phyloP scores from a whole-genome alignment of 129 eudicot genomes.

The Chrysanthemum seticuspe region DNA sequence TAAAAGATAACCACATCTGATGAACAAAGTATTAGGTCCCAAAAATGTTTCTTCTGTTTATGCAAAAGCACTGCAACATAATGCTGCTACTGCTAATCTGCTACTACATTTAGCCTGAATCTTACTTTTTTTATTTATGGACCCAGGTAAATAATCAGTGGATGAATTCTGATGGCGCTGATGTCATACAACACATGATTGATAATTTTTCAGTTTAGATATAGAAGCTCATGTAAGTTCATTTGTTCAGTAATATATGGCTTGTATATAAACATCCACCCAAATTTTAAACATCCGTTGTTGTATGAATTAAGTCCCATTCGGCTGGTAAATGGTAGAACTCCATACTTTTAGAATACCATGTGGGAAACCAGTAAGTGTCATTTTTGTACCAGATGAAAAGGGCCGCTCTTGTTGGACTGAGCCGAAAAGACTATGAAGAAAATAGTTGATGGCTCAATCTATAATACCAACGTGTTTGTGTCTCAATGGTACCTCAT shows the following conservation, averaged over 20 bases:
- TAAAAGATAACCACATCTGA: neutral
- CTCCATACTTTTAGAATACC: too few relatives aligned
- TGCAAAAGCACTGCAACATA: constrained; percentile 1
- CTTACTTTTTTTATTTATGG: constrained; percentile 10
- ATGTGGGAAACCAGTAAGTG: too few relatives aligned
- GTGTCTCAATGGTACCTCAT: too few relatives aligned
- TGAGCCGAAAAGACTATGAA: too few relatives aligned
- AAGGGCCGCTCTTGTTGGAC: too few relatives aligned
- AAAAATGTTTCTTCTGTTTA: too few relatives aligned
- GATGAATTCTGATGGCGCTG: constrained; percentile 74
- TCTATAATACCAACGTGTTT: too few relatives aligned
- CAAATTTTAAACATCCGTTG: neutral
- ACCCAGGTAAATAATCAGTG: constrained; percentile 64
- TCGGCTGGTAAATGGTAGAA: too few relatives aligned
- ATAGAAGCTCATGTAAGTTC: neutral
- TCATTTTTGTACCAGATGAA: too few relatives aligned
- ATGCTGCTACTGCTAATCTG: neutral
- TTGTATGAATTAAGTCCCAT: neutral
- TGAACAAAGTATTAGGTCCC: neutral
- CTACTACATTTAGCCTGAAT: constrained; percentile 9
- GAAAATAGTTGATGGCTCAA: too few relatives aligned
- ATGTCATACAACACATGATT: constrained; percentile 77
- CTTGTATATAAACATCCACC: constrained; percentile 12
- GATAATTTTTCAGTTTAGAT: constrained; percentile 63
- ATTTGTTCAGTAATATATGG: neutral